Evolutionary conservation across 192 early-diverging fungal species (phyloP), one percentile per base, ranked within the genome.

Genomic region (Cladochytrium replicatum): DNA sequence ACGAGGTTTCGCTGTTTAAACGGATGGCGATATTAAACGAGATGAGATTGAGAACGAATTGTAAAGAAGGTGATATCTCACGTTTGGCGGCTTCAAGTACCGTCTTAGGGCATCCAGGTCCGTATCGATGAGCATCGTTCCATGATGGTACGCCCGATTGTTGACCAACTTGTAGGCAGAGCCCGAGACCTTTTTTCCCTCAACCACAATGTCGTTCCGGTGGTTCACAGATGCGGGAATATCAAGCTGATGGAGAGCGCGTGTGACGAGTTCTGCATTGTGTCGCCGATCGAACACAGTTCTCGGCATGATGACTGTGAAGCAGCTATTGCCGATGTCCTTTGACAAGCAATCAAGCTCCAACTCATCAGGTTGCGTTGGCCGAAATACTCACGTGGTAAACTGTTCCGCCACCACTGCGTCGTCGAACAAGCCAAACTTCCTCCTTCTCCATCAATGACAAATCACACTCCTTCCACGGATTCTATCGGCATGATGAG

Each of bases 81-180:
- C 58, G 25, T 32, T 46, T 11, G 50, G 31, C 5, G 60, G 54
- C 38, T 66, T 65, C 34, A 87, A 55, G 40, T 66, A 76, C 27
- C 60, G 60, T 29, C 65, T 46, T 26, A 86, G 66, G 7, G 62
- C 51, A 17, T 44, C 39, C 41, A 93, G 71, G 62, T 97, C 85
- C 4, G 89, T 69, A 52, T 91, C 81, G 45, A 99, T 95, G 30
- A 99, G 66, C 96, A 99, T 95, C 4, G 96, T 99, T 37, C 96
- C 96, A 60, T 99, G 96, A 60, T 95, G 92, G 57, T 93, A 95
- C 2, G 93, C 86, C 43, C 86, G 60, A 4, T 61, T 45, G 46
- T 73, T 80, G 43, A 86, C 89, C 42, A 99, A 60, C 49, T 92
- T 91, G 75, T 85, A 99, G 3, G 96, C 96, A 41, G 84, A 88